Evolutionary conservation across 306 rosid species (phyloP).

Genomic region (Sechiopsis laciniata): DNA sequence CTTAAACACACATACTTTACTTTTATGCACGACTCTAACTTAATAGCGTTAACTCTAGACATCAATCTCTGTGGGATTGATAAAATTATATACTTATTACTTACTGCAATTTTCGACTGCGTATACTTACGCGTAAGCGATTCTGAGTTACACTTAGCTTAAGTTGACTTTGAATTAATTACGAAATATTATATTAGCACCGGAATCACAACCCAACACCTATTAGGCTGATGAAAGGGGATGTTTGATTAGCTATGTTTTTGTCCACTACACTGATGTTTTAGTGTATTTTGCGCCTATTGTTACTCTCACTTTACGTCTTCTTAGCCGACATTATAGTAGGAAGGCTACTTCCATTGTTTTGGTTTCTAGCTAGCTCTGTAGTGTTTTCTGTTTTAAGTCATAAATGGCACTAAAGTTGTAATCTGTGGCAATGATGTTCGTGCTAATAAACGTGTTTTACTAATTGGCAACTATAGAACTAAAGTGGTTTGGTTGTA

Average conservation of each 20-base stretch:
- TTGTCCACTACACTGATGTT: conserved; percentile 71
- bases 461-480: conserved; percentile 82
- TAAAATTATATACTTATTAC: too few species aligned
- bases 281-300: conserved; percentile 60
- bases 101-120: too few species aligned
- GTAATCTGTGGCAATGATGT: conserved; percentile 67
- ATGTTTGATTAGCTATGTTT: conserved; percentile 67
- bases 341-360: conserved; percentile 59
- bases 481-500: conserved; percentile 99
- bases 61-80: too few species aligned
- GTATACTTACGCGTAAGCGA: too few species aligned
- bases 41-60: too few species aligned
- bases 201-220: too few species aligned
- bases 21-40: too few species aligned
- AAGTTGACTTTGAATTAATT: too few species aligned
- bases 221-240: conserved; percentile 59
- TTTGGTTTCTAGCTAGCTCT: conserved; percentile 66
- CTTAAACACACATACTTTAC: too few species aligned
- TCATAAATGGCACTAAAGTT: conserved; percentile 69
- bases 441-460: conserved; percentile 67
- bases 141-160: too few species aligned
- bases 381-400: conserved; percentile 86
- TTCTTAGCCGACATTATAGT: conserved; percentile 48
- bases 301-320: conserved; percentile 39
- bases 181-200: too few species aligned